Evolutionary conservation across 2,329 filamentous ascomycete species (phyloP).

Genomic region (Botrytis pseudocinerea): DNA sequence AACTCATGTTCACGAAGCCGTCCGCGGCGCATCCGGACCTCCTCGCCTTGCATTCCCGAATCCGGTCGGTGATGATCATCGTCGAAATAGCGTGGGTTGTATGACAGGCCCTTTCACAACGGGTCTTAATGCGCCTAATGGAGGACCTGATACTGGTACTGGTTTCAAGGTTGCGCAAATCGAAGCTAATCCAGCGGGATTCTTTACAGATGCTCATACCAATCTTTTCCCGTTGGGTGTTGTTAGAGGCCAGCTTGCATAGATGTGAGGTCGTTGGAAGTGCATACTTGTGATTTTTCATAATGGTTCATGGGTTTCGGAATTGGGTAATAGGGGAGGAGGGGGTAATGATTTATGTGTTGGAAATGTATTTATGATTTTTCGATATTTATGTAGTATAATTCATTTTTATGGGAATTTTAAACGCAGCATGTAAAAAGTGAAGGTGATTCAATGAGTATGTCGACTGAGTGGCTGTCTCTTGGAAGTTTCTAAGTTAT

Average conservation of each 20-base stretch:
- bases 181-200: slow-evolving; percentile 49
- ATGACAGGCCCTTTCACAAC: slow-evolving; percentile 47
- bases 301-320: not conserved
- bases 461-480: not conserved
- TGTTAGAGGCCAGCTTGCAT: slow-evolving; percentile 48
- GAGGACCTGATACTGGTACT: slow-evolving; percentile 47
- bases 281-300: too few species aligned
- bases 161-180: slow-evolving; percentile 50
- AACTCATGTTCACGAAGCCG: slow-evolving; percentile 53
- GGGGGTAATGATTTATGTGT: not conserved
- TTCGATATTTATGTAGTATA: not conserved
- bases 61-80: slow-evolving; percentile 43
- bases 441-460: not conserved
- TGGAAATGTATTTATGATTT: not conserved
- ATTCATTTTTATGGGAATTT: not conserved
- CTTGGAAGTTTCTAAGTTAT: not conserved
- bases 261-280: not conserved
- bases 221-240: slow-evolving; percentile 47
- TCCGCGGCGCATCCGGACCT: slow-evolving; percentile 46
- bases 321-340: too few species aligned
- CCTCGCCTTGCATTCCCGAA: slow-evolving; percentile 51
- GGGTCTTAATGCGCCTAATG: slow-evolving; percentile 44
- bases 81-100: slow-evolving; percentile 38
- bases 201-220: slow-evolving; percentile 53
- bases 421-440: rapidly evolving